These are phyloP conservation scores for Wickerhamiella galacta DNA, from an alignment of 805 yeast species.

Conservation along the genomic window DNA sequence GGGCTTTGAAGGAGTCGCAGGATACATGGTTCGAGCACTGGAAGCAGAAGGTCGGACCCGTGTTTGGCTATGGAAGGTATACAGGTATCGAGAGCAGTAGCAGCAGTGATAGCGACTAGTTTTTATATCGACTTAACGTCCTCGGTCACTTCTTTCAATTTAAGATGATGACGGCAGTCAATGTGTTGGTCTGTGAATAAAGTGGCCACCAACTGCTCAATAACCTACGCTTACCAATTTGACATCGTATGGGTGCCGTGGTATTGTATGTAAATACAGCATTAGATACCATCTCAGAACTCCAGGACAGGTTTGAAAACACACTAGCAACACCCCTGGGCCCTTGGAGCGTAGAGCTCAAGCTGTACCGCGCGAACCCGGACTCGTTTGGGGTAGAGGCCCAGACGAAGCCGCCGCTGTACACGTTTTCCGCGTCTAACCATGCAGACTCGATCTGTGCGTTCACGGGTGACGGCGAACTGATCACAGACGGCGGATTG, in stretches of 20 bases:
- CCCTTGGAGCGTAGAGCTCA: slow-evolving; percentile 54
- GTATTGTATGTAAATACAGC: background rate
- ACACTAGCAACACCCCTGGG: slow-evolving; percentile 45
- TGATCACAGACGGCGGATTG: slow-evolving; percentile 40
- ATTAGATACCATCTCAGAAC: slow-evolving; percentile 36
- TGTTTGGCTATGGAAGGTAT: slow-evolving; percentile 23
- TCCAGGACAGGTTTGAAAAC: slow-evolving; percentile 56
- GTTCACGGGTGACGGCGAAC: slow-evolving; percentile 18
- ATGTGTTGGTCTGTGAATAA: too few species aligned
- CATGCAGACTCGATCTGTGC: slow-evolving; percentile 18
- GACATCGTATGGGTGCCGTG: slow-evolving; percentile 1
- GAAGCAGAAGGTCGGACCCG: slow-evolving; percentile 33
- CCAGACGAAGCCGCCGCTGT: slow-evolving; percentile 12
- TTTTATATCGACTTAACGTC: too few species aligned
- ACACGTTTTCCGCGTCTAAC: slow-evolving; percentile 19
- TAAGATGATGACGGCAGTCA: too few species aligned
- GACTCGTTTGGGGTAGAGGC: slow-evolving; percentile 20
- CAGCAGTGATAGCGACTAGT: slow-evolving; percentile 9
- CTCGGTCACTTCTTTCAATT: too few species aligned
- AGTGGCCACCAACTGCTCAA: too few species aligned
- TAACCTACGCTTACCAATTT: too few species aligned
- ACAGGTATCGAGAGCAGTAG: slow-evolving; percentile 14
- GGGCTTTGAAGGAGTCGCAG: slow-evolving; percentile 58
- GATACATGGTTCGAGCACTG: slow-evolving; percentile 66
- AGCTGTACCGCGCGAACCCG: slow-evolving; percentile 47